Evolutionary conservation across 345 rosid genomes (phyloP).

Genomic region (Aurinia saxatilis): DNA sequence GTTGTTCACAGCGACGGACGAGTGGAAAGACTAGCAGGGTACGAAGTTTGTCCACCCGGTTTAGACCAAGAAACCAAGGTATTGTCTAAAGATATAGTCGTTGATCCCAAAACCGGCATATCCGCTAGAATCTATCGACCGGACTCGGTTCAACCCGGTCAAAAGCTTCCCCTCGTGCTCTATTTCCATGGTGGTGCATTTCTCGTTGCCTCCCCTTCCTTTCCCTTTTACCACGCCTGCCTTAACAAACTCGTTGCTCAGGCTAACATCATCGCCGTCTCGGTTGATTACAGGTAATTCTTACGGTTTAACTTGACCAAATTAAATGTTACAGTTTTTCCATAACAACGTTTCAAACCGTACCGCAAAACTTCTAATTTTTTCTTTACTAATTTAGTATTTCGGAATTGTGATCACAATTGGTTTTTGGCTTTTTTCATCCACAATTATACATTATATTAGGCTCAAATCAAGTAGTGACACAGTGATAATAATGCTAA

Average conservation of each 20-base stretch:
- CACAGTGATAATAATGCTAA: too few species aligned
- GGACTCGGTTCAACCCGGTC: background rate
- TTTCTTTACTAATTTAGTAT: too few species aligned
- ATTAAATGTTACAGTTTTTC: too few species aligned
- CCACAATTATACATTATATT: too few species aligned
- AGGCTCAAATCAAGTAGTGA: too few species aligned
- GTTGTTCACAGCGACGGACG: constrained; percentile 52
- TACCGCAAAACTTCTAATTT: too few species aligned
- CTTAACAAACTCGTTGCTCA: constrained; percentile 51
- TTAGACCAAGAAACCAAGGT: constrained; percentile 48
- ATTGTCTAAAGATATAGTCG: constrained; percentile 53
- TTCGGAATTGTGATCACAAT: too few species aligned
- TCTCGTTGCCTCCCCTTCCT: constrained; percentile 42
- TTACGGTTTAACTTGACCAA: constrained; percentile 4
- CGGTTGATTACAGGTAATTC: constrained; percentile 50
- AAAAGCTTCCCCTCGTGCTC: constrained; percentile 56
- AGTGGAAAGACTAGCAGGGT: constrained; percentile 49
- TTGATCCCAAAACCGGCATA: constrained; percentile 41
- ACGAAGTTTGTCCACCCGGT: constrained; percentile 47
- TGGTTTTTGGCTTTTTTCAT: too few species aligned
- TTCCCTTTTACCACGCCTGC: constrained; percentile 54
- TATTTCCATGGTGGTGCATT: constrained; percentile 93
- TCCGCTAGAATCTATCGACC: constrained; percentile 67
- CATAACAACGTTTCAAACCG: too few species aligned
- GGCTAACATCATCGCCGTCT: constrained; percentile 50